Base-by-base conservation (phyloP, 2,329 filamentous ascomycete genomes). In the Aspergillus sp. region DNA sequence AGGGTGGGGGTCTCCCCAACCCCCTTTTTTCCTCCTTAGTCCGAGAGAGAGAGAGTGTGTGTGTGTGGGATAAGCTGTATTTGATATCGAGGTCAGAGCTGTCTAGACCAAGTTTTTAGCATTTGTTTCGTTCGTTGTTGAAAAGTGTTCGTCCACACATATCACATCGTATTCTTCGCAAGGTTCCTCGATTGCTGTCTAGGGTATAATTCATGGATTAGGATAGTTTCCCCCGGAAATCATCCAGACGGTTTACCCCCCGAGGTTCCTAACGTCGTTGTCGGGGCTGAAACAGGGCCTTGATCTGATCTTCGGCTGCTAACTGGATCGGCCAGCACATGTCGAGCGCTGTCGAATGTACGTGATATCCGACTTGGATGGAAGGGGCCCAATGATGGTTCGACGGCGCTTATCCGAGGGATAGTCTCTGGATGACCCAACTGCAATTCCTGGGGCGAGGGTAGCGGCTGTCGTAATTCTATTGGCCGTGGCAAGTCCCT, bases 371-470 rank as follows among this genome's bases (percentile, higher is more conserved):
- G 53, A 26, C 62, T 61, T 9, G 55, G 47, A 6, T 50, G 49
- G 33, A 57, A 50, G 46, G 49, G 42, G 26, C 54, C 56, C 26
- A 54, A 53, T n/a, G 53, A 43, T 6, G 56, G 53, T 19, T 65
- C 60, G 26, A 51, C 53, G 5, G 56, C 41, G 30, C 55, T 56
- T 12, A 59, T 51, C n/a, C 61, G 53, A 12, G 54, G 44, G 19
- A 64, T 57, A 1, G 55, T 38, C 26, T 62, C 57, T 36, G 56
- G 55, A 9, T 58, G 59, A 2, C 62, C 59, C 10, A 63, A 45
- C 43, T 65, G 60, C 8, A 65, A 46, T 4, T 55, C 48, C 41
- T 58, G 60, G 28, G 62, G 59, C 7, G 61, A 59, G 33, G 62
- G 63, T 10, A 65, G 46, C 5, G 55, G 55, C n/a, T 64, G 61